These are phyloP conservation scores for Aspergillus puulaauensis DNA, from an alignment of 2,329 filamentous ascomycete species.

Conservation along the genomic window DNA sequence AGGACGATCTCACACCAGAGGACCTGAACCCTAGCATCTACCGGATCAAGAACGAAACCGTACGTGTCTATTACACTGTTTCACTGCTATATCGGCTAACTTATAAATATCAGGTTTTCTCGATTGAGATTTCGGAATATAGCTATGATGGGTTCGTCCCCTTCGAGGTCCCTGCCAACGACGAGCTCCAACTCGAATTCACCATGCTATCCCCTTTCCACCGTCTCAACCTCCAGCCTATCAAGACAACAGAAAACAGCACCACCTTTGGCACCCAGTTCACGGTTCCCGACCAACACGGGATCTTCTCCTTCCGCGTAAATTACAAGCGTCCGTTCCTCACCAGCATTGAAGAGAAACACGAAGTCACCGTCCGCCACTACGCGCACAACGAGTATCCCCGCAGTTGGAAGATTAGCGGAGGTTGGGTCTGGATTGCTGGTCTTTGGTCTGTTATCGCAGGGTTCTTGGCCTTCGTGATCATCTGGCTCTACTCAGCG, in stretches of 20 bases:
- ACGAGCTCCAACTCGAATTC: conserved; percentile 90
- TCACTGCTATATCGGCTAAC: conserved; percentile 25
- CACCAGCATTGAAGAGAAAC: conserved; percentile 87
- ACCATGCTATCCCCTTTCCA: conserved; percentile 98
- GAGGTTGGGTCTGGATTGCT: conserved; percentile 90
- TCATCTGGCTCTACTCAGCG: conserved; percentile 80
- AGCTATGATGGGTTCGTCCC: conserved; percentile 70
- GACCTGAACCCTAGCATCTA: conserved; percentile 79
- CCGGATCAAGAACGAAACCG: conserved; percentile 93
- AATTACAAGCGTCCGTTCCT: conserved; percentile 97
- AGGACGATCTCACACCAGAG: conserved; percentile 50
- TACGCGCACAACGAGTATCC: conserved; percentile 98
- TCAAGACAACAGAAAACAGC: conserved; percentile 61
- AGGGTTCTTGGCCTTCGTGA: conserved; percentile 83
- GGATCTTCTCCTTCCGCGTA: conserved; percentile 97
- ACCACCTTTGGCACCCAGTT: conserved; percentile 75
- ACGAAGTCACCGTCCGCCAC: conserved; percentile 89
- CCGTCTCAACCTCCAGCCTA: conserved; percentile 69
- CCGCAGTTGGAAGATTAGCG: conserved; percentile 83
- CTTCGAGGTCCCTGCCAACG: conserved; percentile 67
- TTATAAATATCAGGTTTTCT: conserved; percentile 63
- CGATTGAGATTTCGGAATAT: conserved; percentile 87
- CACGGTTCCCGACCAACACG: conserved; percentile 90
- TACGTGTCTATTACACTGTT: conserved; percentile 52
- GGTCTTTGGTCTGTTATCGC: conserved; percentile 80